A percentile compares a stretch with the other conserved stretches of the same genome.
Evolutionary conservation across 225 moss, liverwort and hornwort species (phyloP).

Genomic region (Sphagnum tenellum): DNA sequence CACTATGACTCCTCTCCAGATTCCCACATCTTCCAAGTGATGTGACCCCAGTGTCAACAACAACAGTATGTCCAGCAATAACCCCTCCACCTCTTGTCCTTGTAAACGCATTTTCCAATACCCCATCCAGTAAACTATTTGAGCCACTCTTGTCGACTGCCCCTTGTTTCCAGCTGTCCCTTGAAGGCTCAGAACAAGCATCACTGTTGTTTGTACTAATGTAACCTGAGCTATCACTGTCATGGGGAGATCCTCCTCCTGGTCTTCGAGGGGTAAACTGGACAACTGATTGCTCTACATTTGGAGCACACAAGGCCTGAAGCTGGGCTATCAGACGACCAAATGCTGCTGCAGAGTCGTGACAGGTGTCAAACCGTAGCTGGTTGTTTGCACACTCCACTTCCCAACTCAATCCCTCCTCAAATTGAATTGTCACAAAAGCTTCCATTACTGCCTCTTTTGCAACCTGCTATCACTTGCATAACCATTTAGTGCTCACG

Average conservation of each 20-base stretch:
- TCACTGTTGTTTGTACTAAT: too few relatives aligned
- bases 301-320: conserved; percentile 90
- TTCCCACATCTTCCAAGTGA: conserved; percentile 27
- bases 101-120: conserved; percentile 81
- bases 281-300: conserved; percentile 65
- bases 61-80: conserved; percentile 21
- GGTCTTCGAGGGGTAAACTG: conserved; percentile 63
- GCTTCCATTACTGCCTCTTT: conserved; percentile 91
- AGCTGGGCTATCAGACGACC: conserved; percentile 85
- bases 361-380: conserved; percentile 89
- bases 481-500: too few relatives aligned
- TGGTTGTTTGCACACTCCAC: conserved; percentile 94
- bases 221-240: conserved; percentile 19
- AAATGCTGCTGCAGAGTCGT: conserved; percentile 85
- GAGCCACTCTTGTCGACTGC: conserved; percentile 1
- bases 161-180: conserved; percentile 3
- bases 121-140: conserved; percentile 64
- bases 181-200: not conserved
- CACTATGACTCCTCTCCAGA: conserved; percentile 15
- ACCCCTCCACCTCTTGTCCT: conserved; percentile 53
- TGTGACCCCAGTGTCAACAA: conserved; percentile 20
- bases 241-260: conserved; percentile 55
- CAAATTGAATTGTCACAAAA: conserved; percentile 51
- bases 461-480: conserved; percentile 47
- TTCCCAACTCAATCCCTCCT: conserved; percentile 69